Percentiles rank a stretch among this genome's conserved stretches.
phyloP scores from a whole-genome alignment of 176 grass and related monocot species.

The Chrysopogon serrulatus region DNA sequence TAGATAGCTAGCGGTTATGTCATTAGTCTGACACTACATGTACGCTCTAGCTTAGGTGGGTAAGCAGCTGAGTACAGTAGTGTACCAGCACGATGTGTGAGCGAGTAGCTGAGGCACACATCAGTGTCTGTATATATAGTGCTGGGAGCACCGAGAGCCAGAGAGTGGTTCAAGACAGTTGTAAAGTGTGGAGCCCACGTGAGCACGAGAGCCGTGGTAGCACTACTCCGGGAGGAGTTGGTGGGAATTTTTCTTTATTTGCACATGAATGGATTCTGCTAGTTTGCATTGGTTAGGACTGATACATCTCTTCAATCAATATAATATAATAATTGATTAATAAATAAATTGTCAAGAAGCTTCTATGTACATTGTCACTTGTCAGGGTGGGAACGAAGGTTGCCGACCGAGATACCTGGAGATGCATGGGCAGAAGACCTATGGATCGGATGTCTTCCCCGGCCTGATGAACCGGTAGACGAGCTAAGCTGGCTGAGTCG shows the following conservation, averaged over 20 bases:
- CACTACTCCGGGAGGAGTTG: not conserved
- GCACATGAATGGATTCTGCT: not conserved
- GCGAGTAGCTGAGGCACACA: too few relatives aligned
- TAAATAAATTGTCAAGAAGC: not conserved
- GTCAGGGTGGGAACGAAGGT: not conserved
- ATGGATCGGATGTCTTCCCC: not conserved
- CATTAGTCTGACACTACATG: not conserved
- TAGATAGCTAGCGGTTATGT: not conserved
- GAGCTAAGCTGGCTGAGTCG: not conserved
- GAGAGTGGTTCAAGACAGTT: too few relatives aligned
- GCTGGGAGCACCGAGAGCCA: too few relatives aligned
- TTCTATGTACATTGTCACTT: not conserved
- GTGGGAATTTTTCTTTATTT: slow-evolving; percentile 5
- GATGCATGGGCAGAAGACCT: not conserved
- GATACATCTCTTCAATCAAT: not conserved
- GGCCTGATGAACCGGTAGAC: not conserved
- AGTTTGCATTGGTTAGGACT: too few relatives aligned
- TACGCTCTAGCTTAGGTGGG: too few relatives aligned
- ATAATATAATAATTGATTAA: too few relatives aligned
- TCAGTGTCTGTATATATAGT: too few relatives aligned
- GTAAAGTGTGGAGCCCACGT: too few relatives aligned
- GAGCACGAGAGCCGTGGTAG: too few relatives aligned
- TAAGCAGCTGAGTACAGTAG: too few relatives aligned
- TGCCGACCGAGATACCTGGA: not conserved
- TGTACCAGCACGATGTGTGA: too few relatives aligned